Base-by-base conservation (phyloP, 768 basidiomycete species). In the Rhizopogon sp. region DNA sequence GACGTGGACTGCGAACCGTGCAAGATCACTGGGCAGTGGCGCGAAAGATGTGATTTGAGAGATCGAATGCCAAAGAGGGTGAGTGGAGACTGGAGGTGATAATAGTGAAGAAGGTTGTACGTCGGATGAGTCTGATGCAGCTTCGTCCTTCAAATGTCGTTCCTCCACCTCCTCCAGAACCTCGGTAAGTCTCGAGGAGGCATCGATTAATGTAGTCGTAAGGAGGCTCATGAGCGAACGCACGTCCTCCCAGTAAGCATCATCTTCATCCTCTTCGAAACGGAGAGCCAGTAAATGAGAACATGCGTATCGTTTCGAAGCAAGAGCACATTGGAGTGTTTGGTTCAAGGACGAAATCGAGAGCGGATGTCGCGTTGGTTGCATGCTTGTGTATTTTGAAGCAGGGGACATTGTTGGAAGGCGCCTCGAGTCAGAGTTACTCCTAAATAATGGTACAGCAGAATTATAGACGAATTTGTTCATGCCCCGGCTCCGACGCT, bases 181-280 rank as follows among this genome's bases (percentile, higher is more conserved):
- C 37, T 84, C 84, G 0, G 75, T 68, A 5, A 93, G 75, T 28
- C 84, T 71, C 7, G 82, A 72, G 2, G 84, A 77, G 2, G 86
- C 79, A 59, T 91, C 89, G 2, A 76, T 74, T 35, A 93, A 75
- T 8, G 88, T 78, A 40, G 76, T 83, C 7, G 85, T 86, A 56
- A 93, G 68, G 11, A 93, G 66, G 11, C 74, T 76, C 76, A 91
- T 85, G 47, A 93, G 82, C 28, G 84, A 82, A 13, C 86, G 79
- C 29, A 89, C 89, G 61, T 92, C 85, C 60, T 92, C 90, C 90
- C 90, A 93, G 60, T 93, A 93, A 5, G 77, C 74, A 50, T 85
- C 84, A 58, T 89, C 87, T 35, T 85, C 87, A 46, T 81, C 82
- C 44, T 85, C 84, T 69, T 72, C 75, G 64, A 93, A 93, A 2